These are phyloP conservation scores for Trichophyton rubrum DNA, from an alignment of 2,329 filamentous ascomycete species.

Conservation along the genomic window DNA sequence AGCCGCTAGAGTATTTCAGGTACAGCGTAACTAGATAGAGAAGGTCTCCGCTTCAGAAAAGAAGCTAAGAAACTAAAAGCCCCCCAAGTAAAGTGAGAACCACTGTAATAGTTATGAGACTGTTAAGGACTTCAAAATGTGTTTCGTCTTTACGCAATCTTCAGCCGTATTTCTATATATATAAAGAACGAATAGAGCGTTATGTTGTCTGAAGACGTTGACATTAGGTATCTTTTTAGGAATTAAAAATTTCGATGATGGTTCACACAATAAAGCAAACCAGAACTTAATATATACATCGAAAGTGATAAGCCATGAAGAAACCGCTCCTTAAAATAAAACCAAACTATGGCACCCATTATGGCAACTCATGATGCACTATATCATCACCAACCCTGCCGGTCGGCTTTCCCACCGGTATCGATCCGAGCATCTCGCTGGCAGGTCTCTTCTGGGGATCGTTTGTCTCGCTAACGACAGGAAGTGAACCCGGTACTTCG, in stretches of 20 bases:
- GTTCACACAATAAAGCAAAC: background rate
- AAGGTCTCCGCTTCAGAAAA: no score
- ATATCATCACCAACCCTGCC: background rate
- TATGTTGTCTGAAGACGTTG: background rate
- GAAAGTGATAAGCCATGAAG: no score
- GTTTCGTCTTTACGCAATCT: no score
- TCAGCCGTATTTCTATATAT: no score
- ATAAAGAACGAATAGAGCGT: no score
- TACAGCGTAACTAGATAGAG: no score
- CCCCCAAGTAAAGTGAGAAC: no score
- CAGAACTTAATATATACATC: background rate
- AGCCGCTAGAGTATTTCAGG: no score
- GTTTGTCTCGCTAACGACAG: background rate
- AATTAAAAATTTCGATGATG: background rate
- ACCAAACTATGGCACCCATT: background rate
- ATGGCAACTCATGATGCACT: background rate
- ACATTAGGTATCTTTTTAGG: background rate
- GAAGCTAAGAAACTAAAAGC: no score
- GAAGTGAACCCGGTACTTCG: background rate
- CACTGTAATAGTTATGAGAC: no score
- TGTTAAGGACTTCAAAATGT: no score
- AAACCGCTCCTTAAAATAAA: background rate
- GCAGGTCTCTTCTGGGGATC: background rate
- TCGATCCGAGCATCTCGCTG: background rate
- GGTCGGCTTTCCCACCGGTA: background rate